Evolutionary conservation across 441 rosid species (phyloP).

Genomic region (Biscutella auriculata): DNA sequence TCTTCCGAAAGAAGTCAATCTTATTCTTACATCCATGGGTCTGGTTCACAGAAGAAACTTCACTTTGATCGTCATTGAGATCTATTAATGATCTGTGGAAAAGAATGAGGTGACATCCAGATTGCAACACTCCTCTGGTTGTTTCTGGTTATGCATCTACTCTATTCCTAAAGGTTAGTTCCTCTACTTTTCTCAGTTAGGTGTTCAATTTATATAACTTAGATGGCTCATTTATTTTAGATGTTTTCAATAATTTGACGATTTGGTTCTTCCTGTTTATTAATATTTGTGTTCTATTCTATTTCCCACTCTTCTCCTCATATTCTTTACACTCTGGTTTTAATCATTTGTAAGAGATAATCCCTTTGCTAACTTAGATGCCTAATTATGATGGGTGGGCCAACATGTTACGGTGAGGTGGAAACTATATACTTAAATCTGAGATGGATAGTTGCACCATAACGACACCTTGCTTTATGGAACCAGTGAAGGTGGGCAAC

Average conservation of each 20-base stretch:
- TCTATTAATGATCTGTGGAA: slow-evolving; percentile 16
- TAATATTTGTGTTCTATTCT: not conserved
- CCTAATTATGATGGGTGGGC: slow-evolving; percentile 19
- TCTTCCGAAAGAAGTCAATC: slow-evolving; percentile 50
- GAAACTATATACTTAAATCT: slow-evolving; percentile 21
- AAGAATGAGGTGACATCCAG: slow-evolving; percentile 17
- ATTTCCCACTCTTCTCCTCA: slow-evolving; percentile 3
- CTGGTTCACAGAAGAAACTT: slow-evolving; percentile 71
- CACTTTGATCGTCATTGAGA: slow-evolving; percentile 53
- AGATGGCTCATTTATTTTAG: not conserved
- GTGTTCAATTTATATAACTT: slow-evolving; percentile 7
- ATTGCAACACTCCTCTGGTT: slow-evolving; percentile 1
- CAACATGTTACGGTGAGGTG: slow-evolving; percentile 22
- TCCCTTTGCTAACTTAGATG: not conserved
- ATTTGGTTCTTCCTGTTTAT: slow-evolving; percentile 7
- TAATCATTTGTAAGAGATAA: slow-evolving; percentile 7
- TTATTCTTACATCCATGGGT: slow-evolving; percentile 57
- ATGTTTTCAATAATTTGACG: not conserved
- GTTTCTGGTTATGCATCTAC: slow-evolving; percentile 8
- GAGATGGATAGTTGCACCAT: slow-evolving; percentile 20
- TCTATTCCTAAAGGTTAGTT: not conserved
- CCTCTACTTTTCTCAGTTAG: slow-evolving; percentile 7
- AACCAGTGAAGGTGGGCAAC: slow-evolving; percentile 10
- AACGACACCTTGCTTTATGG: slow-evolving; percentile 17
- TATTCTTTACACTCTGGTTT: not conserved